These are phyloP conservation scores for Isoetes engelmannii DNA, from an alignment of 83 land plant species.

Conservation along the genomic window DNA sequence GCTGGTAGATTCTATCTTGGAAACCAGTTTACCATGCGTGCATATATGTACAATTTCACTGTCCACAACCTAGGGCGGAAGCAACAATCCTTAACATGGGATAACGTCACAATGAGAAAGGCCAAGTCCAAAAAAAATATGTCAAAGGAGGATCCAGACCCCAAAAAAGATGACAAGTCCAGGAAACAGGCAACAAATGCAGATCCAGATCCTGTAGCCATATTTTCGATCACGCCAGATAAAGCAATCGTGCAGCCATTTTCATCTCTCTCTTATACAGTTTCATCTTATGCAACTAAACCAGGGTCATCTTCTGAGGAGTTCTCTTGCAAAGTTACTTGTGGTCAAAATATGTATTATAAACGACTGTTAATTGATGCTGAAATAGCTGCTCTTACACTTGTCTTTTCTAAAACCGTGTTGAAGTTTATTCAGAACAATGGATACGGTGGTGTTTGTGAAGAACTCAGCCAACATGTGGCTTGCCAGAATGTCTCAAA, in stretches of 20 bases:
- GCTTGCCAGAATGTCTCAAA: slow-evolving; percentile 29
- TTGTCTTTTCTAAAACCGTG: slow-evolving; percentile 17
- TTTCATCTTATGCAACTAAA: slow-evolving; percentile 14
- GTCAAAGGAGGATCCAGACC: not conserved
- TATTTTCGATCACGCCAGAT: slow-evolving; percentile 22
- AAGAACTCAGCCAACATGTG: slow-evolving; percentile 3
- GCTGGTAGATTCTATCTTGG: slow-evolving; percentile 29
- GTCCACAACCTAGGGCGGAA: slow-evolving; percentile 23
- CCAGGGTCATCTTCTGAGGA: slow-evolving; percentile 19
- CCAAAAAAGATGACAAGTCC: not conserved
- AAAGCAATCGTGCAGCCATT: slow-evolving; percentile 25
- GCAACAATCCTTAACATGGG: slow-evolving; percentile 21
- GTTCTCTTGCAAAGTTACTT: slow-evolving; percentile 21
- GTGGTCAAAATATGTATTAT: slow-evolving; percentile 1
- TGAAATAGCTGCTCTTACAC: slow-evolving; percentile 21
- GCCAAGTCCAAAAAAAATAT: not conserved
- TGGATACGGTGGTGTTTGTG: slow-evolving; percentile 1
- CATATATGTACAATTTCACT: slow-evolving; percentile 10
- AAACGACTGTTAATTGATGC: slow-evolving; percentile 21
- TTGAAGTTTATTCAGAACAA: slow-evolving; percentile 30
- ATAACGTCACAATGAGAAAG: slow-evolving; percentile 5
- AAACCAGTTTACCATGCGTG: slow-evolving; percentile 23
- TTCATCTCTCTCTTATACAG: slow-evolving; percentile 18
- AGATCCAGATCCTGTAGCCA: not conserved
- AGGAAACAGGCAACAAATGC: not conserved